Evolutionary conservation across 2,329 filamentous ascomycete genomes (phyloP).

Genomic region (Fusarium fujikuroi): DNA sequence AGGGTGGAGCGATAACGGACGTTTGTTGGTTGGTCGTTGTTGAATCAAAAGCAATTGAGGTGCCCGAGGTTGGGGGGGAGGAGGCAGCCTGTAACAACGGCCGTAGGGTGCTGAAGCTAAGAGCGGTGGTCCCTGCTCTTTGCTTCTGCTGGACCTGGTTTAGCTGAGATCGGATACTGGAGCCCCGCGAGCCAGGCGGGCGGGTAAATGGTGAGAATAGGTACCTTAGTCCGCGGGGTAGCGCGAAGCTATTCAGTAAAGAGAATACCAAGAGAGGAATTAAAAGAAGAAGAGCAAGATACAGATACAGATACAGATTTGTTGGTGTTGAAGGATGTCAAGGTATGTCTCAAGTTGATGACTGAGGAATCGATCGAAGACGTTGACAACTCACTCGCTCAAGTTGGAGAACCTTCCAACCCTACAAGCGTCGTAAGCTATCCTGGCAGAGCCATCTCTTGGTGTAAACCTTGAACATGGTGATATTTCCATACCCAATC

Average conservation of each 20-base stretch:
- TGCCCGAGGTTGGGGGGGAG: conserved; percentile 11
- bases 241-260: conserved; percentile 8
- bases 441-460: not conserved
- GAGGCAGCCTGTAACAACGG: conserved; percentile 6
- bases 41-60: not conserved
- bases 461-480: not conserved
- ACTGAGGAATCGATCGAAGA: conserved; percentile 11
- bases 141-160: conserved; percentile 3
- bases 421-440: conserved; percentile 17
- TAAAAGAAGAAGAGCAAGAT: not conserved
- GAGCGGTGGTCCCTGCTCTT: conserved; percentile 17
- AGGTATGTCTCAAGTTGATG: not conserved
- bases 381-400: not conserved
- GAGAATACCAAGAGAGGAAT: not conserved
- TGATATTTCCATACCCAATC: not conserved
- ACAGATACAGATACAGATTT: not conserved
- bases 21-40: conserved; percentile 17
- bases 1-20: conserved; percentile 21
- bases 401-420: not conserved
- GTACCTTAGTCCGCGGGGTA: conserved; percentile 25
- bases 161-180: conserved; percentile 22
- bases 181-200: conserved; percentile 38
- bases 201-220: conserved; percentile 26
- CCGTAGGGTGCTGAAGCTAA: not conserved
- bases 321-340: not conserved